Base-by-base conservation (phyloP, 257 asterid species). In the Nicotiana otophora region DNA sequence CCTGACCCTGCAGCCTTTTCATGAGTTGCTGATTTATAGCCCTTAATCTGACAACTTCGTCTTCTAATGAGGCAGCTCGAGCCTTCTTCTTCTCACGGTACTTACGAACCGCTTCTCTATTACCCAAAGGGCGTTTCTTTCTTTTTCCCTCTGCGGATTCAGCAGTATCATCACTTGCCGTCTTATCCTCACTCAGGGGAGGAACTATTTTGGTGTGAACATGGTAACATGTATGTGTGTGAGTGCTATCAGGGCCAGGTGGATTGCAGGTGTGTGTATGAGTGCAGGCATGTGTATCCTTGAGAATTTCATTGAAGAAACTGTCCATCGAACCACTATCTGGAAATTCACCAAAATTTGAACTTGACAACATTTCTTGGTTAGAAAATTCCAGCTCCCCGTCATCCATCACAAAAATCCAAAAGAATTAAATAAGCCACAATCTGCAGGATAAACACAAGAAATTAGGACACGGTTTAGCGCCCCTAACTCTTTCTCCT, bases 231-330 rank as follows among this genome's bases (percentile, higher is more conserved):
- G 98, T 96, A 83, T 96, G 99, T 0, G 91, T 87, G 58, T 89
- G 92, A 10, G 92, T 87, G 82, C 87, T 89, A 87, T 96, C 98
- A 0, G 98, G 99, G 55, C 98, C 99, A 1, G 97, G 91, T 0
- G 95, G 98, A 87, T 91, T 92, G 87, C 99, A 96, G 81, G 99
- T 97, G 81, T 96, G 99, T 53, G 99, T 91, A 87, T 96, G 99
- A 34, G 99, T 93, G 78, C 92, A 89, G 10, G 92, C 92, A 80
- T 84, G 92, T 10, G 85, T 70, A 88, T 89, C 90, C 79, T 84
- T 87, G 81, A 89, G 85, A 58, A 86, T 58, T 61, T 87, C 92
- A 83, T 87, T 87, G 39, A 86, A 66, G 81, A 89, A 85, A 83
- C 82, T 82, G 34, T 83, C 89, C 85, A 88, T 82, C 5, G 88